Base-by-base conservation (phyloP, 1,139 yeast species). In the Candida sanyaensis region DNA sequence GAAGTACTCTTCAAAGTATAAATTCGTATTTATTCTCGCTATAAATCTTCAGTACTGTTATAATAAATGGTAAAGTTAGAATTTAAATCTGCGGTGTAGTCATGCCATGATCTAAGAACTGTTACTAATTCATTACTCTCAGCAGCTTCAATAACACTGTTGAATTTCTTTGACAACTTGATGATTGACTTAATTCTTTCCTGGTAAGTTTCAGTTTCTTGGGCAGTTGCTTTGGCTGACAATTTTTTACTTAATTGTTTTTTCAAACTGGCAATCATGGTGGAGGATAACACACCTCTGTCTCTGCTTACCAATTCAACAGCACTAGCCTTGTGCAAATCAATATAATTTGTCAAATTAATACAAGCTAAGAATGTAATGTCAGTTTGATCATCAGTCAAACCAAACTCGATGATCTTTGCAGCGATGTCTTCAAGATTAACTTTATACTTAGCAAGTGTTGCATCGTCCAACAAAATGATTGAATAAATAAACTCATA, bases 1-100 rank as follows among this genome's bases (percentile, higher is more conserved):
- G 97, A 46, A 83, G 88, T 27, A 86, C 95, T 0, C 66, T 89
- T 37, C 93, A 87, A 55, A 78, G 86, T 48, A 76, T 84, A 4
- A 84, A 84, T 54, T 64, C 78, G 10, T 76, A 59, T 53, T 53
- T 80, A 42, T 50, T 51, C 12, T 32, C 17, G 9, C 34, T 31
- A 32, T 30, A 37, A 24, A 36, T 34, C 10, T 32, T 48, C 53
- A 12, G 53, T 47, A 40, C 50, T 50, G 12, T 48, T 55, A 38
- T 51, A 55, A 30, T 49, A 53, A 2, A 55, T 41, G 9, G 50
- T 37, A 31, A 42, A 55, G 10, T 52, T 49, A 5, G 49, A 31
- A 32, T 48, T 47, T 34, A 52, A 34, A 21, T 49, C 50, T 9
- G 31, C 30, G 8, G 37, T 31, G 36, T 44, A 53, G 2, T 47